phyloP scores from a whole-genome alignment of 345 rosid species.

The Salix suchowensis region DNA sequence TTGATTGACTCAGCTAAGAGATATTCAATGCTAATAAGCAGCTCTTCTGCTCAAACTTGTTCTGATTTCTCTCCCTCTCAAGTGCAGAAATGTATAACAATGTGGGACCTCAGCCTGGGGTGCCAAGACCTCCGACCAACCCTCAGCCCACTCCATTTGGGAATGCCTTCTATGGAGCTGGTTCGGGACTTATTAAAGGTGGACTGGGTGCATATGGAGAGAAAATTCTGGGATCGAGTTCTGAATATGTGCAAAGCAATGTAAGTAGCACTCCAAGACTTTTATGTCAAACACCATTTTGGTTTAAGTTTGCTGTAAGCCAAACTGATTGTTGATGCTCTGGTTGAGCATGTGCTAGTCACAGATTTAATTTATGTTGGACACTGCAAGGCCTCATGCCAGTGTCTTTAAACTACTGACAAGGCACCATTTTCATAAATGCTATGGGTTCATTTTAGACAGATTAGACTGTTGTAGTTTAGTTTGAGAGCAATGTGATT shows the following conservation, averaged over 20 bases:
- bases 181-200: constrained; percentile 83
- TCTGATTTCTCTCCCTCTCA: not conserved
- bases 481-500: not conserved
- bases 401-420: not conserved
- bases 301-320: constrained; percentile 5
- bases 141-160: constrained; percentile 86
- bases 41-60: not conserved
- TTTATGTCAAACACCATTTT: not conserved
- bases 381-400: not conserved
- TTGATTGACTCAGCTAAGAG: not conserved
- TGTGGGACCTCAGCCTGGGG: constrained; percentile 65
- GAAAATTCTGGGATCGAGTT: constrained; percentile 83
- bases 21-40: not conserved
- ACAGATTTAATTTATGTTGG: not conserved
- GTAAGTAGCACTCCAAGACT: constrained; percentile 45
- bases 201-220: constrained; percentile 96
- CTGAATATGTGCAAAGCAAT: constrained; percentile 98
- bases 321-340: not conserved
- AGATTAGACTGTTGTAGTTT: not conserved
- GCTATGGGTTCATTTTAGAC: not conserved
- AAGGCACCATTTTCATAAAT: not conserved
- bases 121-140: constrained; percentile 52
- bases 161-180: constrained; percentile 85
- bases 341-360: not conserved
- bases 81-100: constrained; percentile 69